These are phyloP conservation scores for Metrosideros polymorpha DNA, from an alignment of 441 rosid genomes.

Conservation along the genomic window DNA sequence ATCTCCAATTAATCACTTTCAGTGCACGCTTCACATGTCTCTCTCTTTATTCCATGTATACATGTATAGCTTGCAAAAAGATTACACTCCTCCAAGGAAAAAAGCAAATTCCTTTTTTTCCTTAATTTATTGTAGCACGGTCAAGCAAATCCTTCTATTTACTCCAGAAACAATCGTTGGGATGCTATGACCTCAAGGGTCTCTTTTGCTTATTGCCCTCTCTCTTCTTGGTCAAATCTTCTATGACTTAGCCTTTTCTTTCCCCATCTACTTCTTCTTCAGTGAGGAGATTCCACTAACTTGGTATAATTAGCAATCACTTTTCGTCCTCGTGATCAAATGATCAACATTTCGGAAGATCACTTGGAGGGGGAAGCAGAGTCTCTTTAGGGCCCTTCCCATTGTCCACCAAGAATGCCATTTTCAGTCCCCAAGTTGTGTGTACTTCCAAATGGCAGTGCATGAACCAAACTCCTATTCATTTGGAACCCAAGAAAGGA, in stretches of 20 bases:
- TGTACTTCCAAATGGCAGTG: conserved; percentile 10
- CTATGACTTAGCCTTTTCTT: not conserved
- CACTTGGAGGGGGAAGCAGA: conserved; percentile 5
- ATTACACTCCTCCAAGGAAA: not conserved
- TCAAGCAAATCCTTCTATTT: not conserved
- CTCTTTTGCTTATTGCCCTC: not conserved
- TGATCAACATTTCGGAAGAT: conserved; percentile 2
- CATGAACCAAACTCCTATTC: conserved; percentile 6
- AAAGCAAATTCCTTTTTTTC: not conserved
- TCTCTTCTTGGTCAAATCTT: not conserved
- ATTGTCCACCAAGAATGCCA: conserved; percentile 9
- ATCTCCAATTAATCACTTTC: not conserved
- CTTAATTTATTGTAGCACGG: not conserved
- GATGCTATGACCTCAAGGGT: not conserved
- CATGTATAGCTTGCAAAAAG: not conserved
- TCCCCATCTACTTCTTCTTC: not conserved
- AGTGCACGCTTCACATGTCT: not conserved
- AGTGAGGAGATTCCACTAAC: not conserved
- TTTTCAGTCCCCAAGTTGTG: conserved; percentile 9
- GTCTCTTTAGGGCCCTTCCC: conserved; percentile 7
- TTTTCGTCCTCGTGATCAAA: not conserved
- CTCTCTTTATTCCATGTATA: not conserved
- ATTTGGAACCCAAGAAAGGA: not conserved
- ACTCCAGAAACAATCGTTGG: not conserved
- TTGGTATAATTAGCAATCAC: not conserved